Conservation (phyloP, 352 stramenopile species). For the Globisporangium heterothallicum region DNA sequence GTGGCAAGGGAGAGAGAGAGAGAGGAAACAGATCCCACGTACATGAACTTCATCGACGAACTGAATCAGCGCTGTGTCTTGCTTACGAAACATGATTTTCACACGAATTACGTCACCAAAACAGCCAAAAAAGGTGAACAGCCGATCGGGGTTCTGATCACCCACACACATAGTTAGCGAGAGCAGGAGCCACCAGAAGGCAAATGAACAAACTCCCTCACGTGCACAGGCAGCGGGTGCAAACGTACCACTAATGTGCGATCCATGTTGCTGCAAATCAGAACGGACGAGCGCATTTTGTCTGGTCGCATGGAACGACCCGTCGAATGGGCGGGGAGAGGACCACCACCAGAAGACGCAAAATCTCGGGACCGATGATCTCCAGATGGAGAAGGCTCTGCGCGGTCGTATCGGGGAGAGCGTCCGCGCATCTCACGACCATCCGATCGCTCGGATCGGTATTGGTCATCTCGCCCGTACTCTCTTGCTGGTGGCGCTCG, state of each 20-base stretch:
- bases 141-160: conserved; percentile 45
- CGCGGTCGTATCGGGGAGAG: conserved; percentile 1
- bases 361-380: conserved; percentile 17
- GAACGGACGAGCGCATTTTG: conserved; percentile 48
- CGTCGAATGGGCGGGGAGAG: conserved; percentile 56
- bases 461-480: conserved; percentile 15
- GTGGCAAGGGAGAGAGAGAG: background rate
- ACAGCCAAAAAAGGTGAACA: conserved; percentile 83
- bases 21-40: conserved; percentile 14
- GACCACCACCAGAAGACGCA: conserved; percentile 7
- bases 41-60: conserved; percentile 74
- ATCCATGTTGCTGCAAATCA: conserved; percentile 85
- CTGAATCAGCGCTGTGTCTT: conserved; percentile 76
- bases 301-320: conserved; percentile 52
- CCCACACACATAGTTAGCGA: background rate
- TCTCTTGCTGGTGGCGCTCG: background rate
- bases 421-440: background rate
- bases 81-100: conserved; percentile 86
- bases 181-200: background rate
- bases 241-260: conserved; percentile 49
- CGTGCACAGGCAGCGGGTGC: too few relatives aligned
- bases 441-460: conserved; percentile 5
- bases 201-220: too few relatives aligned
- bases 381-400: background rate
- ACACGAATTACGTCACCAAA: conserved; percentile 80